These are phyloP conservation scores for Zea luxurians DNA, from an alignment of 176 grass and related monocot species.

Conservation along the genomic window DNA sequence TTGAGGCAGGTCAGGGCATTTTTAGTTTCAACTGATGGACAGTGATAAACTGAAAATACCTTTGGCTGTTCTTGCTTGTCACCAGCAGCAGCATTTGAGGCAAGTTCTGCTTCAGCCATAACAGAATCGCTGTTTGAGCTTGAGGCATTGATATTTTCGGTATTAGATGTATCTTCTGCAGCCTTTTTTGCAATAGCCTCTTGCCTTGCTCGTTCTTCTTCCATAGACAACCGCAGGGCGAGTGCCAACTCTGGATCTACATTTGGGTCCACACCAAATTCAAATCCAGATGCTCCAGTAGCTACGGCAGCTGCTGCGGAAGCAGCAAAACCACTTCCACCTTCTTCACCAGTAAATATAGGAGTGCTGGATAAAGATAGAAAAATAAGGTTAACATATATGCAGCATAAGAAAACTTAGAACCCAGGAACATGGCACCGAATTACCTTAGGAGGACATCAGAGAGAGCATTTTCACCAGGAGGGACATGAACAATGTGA, in stretches of 20 bases:
- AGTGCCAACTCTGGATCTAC: constrained; percentile 90
- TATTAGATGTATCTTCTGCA: constrained; percentile 54
- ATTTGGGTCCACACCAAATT: constrained; percentile 99
- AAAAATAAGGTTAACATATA: constrained; percentile 3
- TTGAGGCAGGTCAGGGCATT: not conserved
- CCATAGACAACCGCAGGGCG: constrained; percentile 93
- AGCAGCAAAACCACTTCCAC: constrained; percentile 92
- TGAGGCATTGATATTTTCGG: constrained; percentile 55
- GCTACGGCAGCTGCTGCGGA: constrained; percentile 88
- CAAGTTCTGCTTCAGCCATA: constrained; percentile 59
- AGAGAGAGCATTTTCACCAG: constrained; percentile 72
- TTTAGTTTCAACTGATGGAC: not conserved
- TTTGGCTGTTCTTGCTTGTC: constrained; percentile 55
- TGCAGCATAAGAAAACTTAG: not conserved
- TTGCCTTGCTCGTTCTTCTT: constrained; percentile 94
- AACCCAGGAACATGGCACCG: not conserved
- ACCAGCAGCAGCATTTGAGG: constrained; percentile 46
- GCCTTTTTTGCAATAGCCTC: constrained; percentile 81
- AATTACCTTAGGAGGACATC: constrained; percentile 90
- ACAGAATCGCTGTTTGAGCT: constrained; percentile 58
- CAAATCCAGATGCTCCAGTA: constrained; percentile 80
- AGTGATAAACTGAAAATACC: constrained; percentile 22
- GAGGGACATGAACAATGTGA: constrained; percentile 88
- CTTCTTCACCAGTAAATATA: constrained; percentile 95
- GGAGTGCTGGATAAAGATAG: constrained; percentile 70